Evolutionary conservation across 441 rosid species (phyloP), one percentile per base, ranked within the genome.

Genomic region (Euphorbia celastroides): DNA sequence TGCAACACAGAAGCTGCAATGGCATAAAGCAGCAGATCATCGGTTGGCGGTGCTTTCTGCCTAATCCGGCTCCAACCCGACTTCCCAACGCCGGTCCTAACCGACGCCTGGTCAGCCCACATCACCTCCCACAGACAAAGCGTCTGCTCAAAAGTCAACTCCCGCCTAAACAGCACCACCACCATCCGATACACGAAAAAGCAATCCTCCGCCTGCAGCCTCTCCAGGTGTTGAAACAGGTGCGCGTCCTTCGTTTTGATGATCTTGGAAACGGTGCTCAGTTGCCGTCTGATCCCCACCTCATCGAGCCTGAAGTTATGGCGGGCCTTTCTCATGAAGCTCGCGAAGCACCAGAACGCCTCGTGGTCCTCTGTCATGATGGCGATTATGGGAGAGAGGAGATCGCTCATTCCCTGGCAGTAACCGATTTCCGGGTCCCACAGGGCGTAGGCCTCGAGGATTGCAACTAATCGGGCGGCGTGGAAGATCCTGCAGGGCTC

Each of bases 91-190:
- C 93, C 91, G 13, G 88, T 88, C 75, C 97, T 90, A 26, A 88
- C 82, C 22, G 97, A 94, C 0, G 97, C 97, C 78, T 87, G 96
- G 80, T 90, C 97, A 19, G 97, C 98, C 97, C 97, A 90, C 88
- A 90, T 86, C 61, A 93, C 97, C 80, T 90, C 98, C 98, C 97
- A 90, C 0, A 90, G 88, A 82, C 93, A 86, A 50, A 81, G 66
- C 13, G 97, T 87, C 74, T 93, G 94, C 62, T 90, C 97, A 57
- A 93, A 90, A 23, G 90, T 83, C 75, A 93, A 75, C 75, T 93
- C 97, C 77, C 98, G 84, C 65, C 98, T 75, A 70, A 93, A 93
- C 65, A 93, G 74, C 26, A 93, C 97, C 7, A 93, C 85, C 66
- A 90, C 98, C 98, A 90, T 90, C 74, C 97, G 85, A 77, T 93